Evolutionary conservation across 108 stramenopile genomes (phyloP).

Genomic region (Pseudonitzschia pungens): DNA sequence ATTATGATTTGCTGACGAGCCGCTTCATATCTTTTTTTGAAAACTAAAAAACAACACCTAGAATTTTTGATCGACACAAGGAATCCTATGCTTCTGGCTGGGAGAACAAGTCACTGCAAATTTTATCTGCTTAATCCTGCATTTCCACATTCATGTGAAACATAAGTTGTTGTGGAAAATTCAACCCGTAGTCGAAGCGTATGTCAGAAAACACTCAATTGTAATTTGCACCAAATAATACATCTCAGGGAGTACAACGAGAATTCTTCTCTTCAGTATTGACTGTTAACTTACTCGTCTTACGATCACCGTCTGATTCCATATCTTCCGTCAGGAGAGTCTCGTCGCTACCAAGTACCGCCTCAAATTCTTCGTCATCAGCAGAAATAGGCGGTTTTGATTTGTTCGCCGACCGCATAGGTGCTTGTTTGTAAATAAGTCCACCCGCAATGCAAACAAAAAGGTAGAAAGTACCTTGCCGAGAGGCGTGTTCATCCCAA

Average conservation of each 20-base stretch:
- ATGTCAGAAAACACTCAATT: no score
- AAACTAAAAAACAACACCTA: background rate
- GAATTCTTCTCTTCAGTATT: no score
- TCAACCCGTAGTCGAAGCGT: no score
- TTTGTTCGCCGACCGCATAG: conserved; percentile 48
- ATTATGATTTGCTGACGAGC: background rate
- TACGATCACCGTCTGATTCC: no score
- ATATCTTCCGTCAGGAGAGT: background rate
- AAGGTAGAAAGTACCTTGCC: conserved; percentile 71
- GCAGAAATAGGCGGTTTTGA: no score
- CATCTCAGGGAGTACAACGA: no score
- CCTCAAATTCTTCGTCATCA: conserved; percentile 26
- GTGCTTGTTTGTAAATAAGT: conserved; percentile 83
- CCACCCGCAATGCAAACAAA: conserved; percentile 86
- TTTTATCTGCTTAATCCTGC: conserved; percentile 10
- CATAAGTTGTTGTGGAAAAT: no score
- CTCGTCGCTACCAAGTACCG: conserved; percentile 6
- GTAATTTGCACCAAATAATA: no score
- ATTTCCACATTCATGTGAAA: no score
- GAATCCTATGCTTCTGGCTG: conserved; percentile 79
- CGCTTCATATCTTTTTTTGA: background rate
- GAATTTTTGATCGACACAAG: conserved; percentile 87
- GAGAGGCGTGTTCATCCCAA: conserved; percentile 91
- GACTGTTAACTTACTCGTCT: no score
- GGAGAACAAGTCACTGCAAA: conserved; percentile 62